Conservation (phyloP, 768 basidiomycete species). For the Suillus placidus region DNA sequence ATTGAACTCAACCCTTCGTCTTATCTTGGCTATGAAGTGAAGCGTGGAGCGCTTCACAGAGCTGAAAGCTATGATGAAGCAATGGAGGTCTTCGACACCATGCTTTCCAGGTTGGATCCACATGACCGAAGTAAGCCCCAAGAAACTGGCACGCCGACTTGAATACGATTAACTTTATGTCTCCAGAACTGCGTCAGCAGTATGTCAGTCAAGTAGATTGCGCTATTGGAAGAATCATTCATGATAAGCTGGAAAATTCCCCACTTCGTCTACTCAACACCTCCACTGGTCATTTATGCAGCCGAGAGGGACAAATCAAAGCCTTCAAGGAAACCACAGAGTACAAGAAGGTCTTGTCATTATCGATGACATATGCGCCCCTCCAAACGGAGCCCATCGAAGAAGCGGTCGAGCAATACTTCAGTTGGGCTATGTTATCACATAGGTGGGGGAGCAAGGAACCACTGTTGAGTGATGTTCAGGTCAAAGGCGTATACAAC, state of each 20-base stretch:
- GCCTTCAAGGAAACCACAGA: not conserved
- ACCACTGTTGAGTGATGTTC: conserved; percentile 20
- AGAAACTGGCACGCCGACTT: not conserved
- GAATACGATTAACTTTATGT: not conserved
- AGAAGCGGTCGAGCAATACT: conserved; percentile 14
- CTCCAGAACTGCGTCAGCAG: not conserved
- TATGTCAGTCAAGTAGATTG: not conserved
- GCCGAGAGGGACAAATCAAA: not conserved
- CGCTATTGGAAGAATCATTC: not conserved
- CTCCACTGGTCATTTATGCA: not conserved
- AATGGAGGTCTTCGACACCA: not conserved
- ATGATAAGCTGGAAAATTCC: not conserved
- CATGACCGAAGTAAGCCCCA: not conserved
- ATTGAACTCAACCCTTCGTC: not conserved
- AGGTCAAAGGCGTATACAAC: conserved; percentile 20
- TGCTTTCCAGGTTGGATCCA: not conserved
- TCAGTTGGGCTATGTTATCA: conserved; percentile 28
- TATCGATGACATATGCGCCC: not conserved
- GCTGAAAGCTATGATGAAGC: not conserved
- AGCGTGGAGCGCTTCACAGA: not conserved
- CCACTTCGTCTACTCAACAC: not conserved
- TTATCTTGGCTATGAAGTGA: not conserved
- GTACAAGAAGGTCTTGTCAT: not conserved
- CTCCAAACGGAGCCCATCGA: not conserved
- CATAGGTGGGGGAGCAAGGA: conserved; percentile 26